Conservation (phyloP, 345 rosid species). For the Cardamine chenopodiifolia region DNA sequence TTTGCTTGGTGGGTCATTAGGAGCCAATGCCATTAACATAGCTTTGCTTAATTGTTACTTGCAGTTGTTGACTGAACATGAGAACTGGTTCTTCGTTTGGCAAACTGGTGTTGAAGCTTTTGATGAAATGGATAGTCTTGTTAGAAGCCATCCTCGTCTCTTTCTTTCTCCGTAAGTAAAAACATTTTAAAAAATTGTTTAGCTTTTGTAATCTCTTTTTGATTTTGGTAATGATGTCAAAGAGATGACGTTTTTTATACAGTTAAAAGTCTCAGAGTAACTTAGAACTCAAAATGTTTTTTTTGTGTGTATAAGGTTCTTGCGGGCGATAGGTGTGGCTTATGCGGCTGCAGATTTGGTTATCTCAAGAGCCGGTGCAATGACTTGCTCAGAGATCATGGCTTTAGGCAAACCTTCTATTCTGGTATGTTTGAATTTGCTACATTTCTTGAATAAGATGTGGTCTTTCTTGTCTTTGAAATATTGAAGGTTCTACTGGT, state of each 20-base stretch:
- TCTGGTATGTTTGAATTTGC: conserved; percentile 51
- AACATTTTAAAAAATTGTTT: not conserved
- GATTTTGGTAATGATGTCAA: no score
- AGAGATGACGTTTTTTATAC: no score
- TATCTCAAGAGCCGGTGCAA: conserved; percentile 87
- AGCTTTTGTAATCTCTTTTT: conserved; percentile 6
- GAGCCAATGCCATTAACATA: conserved; percentile 77
- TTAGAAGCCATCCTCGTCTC: conserved; percentile 63
- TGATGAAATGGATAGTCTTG: conserved; percentile 93
- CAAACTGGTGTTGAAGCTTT: conserved; percentile 81
- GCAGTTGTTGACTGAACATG: conserved; percentile 60
- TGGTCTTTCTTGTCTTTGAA: not conserved
- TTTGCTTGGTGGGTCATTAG: conserved; percentile 80
- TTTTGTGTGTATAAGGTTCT: no score
- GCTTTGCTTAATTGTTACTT: conserved; percentile 73
- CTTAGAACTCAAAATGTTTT: no score
- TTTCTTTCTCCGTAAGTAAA: conserved; percentile 68
- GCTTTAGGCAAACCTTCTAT: conserved; percentile 86
- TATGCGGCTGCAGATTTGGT: conserved; percentile 85
- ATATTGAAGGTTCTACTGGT: not conserved
- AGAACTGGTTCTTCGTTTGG: conserved; percentile 78
- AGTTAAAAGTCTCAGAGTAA: no score
- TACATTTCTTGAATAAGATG: not conserved
- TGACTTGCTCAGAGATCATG: conserved; percentile 89
- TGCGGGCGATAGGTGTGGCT: conserved; percentile 84